Evolutionary conservation across 1,139 yeast species (phyloP).

Genomic region (Nakaseomyces delphensis): DNA sequence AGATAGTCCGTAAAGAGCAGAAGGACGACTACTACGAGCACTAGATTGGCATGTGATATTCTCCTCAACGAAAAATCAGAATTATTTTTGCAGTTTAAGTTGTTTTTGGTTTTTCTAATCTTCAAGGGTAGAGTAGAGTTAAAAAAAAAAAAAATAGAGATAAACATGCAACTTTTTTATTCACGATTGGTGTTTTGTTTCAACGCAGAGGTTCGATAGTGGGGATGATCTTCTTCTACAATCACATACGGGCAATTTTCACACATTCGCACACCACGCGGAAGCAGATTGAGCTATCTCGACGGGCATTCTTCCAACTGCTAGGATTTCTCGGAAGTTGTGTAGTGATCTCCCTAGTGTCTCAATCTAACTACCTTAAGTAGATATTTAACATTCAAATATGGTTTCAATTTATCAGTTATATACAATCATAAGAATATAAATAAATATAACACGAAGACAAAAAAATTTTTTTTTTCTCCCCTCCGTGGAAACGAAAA

Average conservation of each 20-base stretch:
- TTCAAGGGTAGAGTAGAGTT: no score
- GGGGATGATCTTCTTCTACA: conserved; percentile 23
- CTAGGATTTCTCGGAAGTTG: conserved; percentile 31
- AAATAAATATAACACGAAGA: background rate
- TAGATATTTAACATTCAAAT: no score
- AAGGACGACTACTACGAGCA: conserved; percentile 7
- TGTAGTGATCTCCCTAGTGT: conserved; percentile 27
- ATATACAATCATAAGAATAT: no score
- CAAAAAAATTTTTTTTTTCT: no score
- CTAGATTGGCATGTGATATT: background rate
- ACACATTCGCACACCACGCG: conserved; percentile 25
- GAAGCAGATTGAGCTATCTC: conserved; percentile 27
- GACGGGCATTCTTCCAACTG: conserved; percentile 30
- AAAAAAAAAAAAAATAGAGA: background rate
- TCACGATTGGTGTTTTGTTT: background rate
- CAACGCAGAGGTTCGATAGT: background rate
- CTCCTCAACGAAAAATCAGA: background rate
- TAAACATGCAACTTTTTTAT: background rate
- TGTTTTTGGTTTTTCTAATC: no score
- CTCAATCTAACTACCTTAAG: conserved; percentile 24
- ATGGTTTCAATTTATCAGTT: no score
- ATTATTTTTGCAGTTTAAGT: no score
- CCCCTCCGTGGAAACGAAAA: background rate
- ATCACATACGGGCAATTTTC: conserved; percentile 27
- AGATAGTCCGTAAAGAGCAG: conserved; percentile 43